Conservation (phyloP, 2,329 filamentous ascomycete genomes). For the Microthyrium microscopicum region DNA sequence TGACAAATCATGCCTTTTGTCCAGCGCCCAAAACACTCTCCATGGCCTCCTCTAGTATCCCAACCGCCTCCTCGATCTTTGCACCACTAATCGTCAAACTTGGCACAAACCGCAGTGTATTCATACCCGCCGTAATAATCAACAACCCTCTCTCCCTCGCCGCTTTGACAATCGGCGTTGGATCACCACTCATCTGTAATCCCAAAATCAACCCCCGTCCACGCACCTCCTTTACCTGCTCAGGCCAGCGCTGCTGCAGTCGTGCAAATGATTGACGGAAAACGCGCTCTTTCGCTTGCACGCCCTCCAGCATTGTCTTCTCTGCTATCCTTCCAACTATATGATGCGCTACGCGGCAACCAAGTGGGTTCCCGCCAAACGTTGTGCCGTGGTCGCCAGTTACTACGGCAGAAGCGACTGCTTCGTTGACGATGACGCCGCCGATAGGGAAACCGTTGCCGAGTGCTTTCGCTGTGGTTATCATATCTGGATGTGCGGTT, state of each 20-base stretch:
- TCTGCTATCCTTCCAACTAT: constrained; percentile 65
- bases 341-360: constrained; percentile 69
- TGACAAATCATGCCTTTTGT: background rate
- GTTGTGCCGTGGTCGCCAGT: constrained; percentile 84
- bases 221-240: constrained; percentile 59
- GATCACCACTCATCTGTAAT: constrained; percentile 63
- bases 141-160: constrained; percentile 76
- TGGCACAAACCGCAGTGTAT: constrained; percentile 84
- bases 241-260: constrained; percentile 46
- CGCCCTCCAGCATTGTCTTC: constrained; percentile 49
- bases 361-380: constrained; percentile 83
- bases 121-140: constrained; percentile 82
- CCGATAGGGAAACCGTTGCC: constrained; percentile 95
- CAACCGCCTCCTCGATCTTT: constrained; percentile 64
- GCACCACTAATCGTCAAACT: constrained; percentile 63
- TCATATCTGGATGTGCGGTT: constrained; percentile 78
- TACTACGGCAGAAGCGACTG: constrained; percentile 52
- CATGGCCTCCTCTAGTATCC: constrained; percentile 56
- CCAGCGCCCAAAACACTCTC: constrained; percentile 35
- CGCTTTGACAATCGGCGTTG: constrained; percentile 59
- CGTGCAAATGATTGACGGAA: constrained; percentile 42
- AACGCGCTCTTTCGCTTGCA: constrained; percentile 48
- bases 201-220: constrained; percentile 78
- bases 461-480: constrained; percentile 89
- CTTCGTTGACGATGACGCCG: constrained; percentile 52